These are phyloP conservation scores for Cicer cuneatum DNA, from an alignment of 306 rosid genomes.

Conservation along the genomic window DNA sequence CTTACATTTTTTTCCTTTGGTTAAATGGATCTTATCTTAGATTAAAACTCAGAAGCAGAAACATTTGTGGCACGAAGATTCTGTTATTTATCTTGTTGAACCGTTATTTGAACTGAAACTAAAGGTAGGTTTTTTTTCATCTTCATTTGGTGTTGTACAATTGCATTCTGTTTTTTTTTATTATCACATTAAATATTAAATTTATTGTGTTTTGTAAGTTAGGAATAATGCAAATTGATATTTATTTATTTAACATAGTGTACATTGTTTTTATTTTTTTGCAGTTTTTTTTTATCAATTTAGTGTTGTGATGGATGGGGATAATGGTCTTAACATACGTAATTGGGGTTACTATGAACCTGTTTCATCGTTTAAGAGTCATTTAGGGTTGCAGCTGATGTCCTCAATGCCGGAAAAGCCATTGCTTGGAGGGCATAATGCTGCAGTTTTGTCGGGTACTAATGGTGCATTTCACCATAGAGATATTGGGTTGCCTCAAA, in stretches of 20 bases:
- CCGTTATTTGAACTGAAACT: constrained; percentile 41
- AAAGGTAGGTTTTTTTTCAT: constrained; percentile 36
- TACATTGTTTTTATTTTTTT: constrained; percentile 15
- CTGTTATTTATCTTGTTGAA: constrained; percentile 34
- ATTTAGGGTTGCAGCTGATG: constrained; percentile 92
- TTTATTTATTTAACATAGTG: constrained; percentile 45
- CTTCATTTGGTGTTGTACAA: constrained; percentile 1
- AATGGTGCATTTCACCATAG: constrained; percentile 72
- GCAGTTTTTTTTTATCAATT: constrained; percentile 34
- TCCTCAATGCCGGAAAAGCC: constrained; percentile 80
- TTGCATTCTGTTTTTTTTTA: constrained; percentile 3
- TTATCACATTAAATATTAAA: not conserved
- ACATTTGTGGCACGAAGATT: constrained; percentile 37
- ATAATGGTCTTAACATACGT: constrained; percentile 85
- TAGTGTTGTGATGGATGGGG: constrained; percentile 78
- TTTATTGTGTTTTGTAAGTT: constrained; percentile 23
- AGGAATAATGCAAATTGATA: constrained; percentile 35
- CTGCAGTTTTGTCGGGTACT: constrained; percentile 53
- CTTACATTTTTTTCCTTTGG: not conserved
- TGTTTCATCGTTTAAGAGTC: constrained; percentile 64
- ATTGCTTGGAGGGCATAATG: constrained; percentile 68
- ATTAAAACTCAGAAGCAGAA: constrained; percentile 48
- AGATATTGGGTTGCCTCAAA: constrained; percentile 70
- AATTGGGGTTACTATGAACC: constrained; percentile 98
- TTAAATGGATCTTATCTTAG: constrained; percentile 47